A percentile compares a stretch with the other conserved stretches of the same genome.
phyloP scores from a whole-genome alignment of 441 rosid species.

The Pelargonium hybrid region DNA sequence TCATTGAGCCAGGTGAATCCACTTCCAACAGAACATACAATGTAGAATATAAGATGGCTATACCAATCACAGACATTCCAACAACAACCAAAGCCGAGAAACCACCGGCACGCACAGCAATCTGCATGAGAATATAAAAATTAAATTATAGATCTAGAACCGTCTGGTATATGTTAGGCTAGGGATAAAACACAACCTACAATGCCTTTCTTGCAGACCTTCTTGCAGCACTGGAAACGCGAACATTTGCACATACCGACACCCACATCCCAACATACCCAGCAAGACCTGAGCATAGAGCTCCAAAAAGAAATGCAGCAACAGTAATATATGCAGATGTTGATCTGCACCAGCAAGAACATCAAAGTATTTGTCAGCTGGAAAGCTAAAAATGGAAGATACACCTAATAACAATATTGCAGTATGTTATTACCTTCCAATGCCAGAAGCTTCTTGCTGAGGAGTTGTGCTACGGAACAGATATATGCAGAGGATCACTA shows the following conservation, averaged over 20 bases:
- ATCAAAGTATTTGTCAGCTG: slow-evolving; percentile 17
- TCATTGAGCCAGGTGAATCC: slow-evolving; percentile 73
- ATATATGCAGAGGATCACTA: slow-evolving; percentile 76
- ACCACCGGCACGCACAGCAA: slow-evolving; percentile 97
- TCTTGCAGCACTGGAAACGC: slow-evolving; percentile 96
- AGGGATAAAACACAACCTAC: background rate
- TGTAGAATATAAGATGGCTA: slow-evolving; percentile 83
- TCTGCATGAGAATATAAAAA: slow-evolving; percentile 34
- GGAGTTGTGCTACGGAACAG: slow-evolving; percentile 76
- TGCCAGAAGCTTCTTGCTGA: slow-evolving; percentile 92
- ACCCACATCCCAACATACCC: slow-evolving; percentile 99
- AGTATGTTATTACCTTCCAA: slow-evolving; percentile 55
- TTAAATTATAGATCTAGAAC: slow-evolving; percentile 19
- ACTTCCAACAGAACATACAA: slow-evolving; percentile 89
- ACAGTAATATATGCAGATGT: slow-evolving; percentile 84
- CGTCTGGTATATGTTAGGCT: slow-evolving; percentile 5
- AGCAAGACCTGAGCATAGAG: slow-evolving; percentile 86
- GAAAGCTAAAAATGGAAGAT: background rate
- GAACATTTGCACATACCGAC: slow-evolving; percentile 95
- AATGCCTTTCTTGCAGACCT: slow-evolving; percentile 68
- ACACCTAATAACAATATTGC: slow-evolving; percentile 4
- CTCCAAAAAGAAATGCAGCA: slow-evolving; percentile 90
- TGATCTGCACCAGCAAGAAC: slow-evolving; percentile 43
- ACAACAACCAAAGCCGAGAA: slow-evolving; percentile 95
- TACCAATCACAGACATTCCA: slow-evolving; percentile 95